Evolutionary conservation across 2,329 filamentous ascomycete species (phyloP).

Genomic region (Colletotrichum australisinense): DNA sequence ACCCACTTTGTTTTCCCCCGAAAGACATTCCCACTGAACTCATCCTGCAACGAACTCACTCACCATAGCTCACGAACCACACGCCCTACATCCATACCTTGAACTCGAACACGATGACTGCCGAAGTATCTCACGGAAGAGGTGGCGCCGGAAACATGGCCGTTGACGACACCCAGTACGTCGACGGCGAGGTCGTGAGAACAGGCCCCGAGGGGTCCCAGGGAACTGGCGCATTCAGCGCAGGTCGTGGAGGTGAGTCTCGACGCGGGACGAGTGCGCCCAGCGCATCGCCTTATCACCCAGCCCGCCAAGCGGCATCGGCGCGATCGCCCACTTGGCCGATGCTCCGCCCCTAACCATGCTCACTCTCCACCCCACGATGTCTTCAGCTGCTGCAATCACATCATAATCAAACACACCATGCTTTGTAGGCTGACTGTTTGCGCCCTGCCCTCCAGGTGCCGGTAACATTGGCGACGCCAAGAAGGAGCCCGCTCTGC

Average conservation of each 20-base stretch:
- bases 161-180: constrained; percentile 67
- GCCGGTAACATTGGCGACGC: constrained; percentile 69
- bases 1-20: neutral
- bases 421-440: neutral
- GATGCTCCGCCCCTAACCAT: neutral
- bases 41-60: neutral
- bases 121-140: constrained; percentile 70
- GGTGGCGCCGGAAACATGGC: constrained; percentile 73
- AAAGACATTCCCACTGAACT: neutral
- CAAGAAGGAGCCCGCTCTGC: constrained; percentile 50
- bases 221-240: constrained; percentile 68
- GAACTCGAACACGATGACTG: constrained; percentile 43
- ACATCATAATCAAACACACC: neutral
- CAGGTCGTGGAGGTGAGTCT: constrained; percentile 68
- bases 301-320: constrained; percentile 7
- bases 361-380: neutral
- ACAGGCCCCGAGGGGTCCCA: constrained; percentile 65
- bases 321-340: constrained; percentile 3
- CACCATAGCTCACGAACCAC: neutral
- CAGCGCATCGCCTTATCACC: neutral
- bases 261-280: neutral
- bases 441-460: constrained; percentile 49
- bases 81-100: neutral
- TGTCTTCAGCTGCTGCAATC: neutral
- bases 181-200: constrained; percentile 72